Evolutionary conservation across 2,329 filamentous ascomycete species (phyloP), one percentile per base, ranked within the genome.

Genomic region (Malbranchea cinnamomea): DNA sequence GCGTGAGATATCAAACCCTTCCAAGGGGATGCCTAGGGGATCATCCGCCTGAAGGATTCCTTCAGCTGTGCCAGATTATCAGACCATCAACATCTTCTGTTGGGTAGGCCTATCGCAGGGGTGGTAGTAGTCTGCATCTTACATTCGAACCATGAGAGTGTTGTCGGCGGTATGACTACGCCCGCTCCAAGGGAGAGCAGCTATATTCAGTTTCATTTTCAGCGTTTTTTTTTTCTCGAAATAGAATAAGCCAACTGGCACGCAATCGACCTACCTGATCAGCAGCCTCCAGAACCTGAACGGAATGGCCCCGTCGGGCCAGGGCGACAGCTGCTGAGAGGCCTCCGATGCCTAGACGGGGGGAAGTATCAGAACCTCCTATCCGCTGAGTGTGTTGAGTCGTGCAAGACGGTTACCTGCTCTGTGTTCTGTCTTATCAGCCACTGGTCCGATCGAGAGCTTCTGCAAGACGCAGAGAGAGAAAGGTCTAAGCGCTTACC

Each of bases 121-220:
- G n/a, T n/a, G n/a, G n/a, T n/a, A n/a, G 35, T 83, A 65, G 35
- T 75, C 67, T 0, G 80, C 79, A 2, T 77, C 77, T 48, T 84
- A 78, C 22, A 61, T 65, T 39, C 70, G 70, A 37, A 89, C 81
- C 10, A 65, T 62, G n/a, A 65, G 56, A 75, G 74, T 67, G 85
- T 78, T 40, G 89, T 89, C 0, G 81, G 81, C 0, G 81, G 78
- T 34, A 87, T 63, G 49, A 89, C 82, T 40, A 89, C 85, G 4
- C 82, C 82, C 1, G 82, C 82, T 13, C 82, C 82, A 1, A 87
- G 79, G 4, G 24, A 26, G 10, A 26, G 24, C 10, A 26, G 24
- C 24, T 26, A 6, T 13, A 26, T 5, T 26, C n/a, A n/a, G 9
- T 1, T 26, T 23, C 11, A 23, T 9, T 11, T n/a, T n/a, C n/a